Base-by-base conservation (phyloP, 2,329 filamentous ascomycete genomes). In the Botrytis tulipae region DNA sequence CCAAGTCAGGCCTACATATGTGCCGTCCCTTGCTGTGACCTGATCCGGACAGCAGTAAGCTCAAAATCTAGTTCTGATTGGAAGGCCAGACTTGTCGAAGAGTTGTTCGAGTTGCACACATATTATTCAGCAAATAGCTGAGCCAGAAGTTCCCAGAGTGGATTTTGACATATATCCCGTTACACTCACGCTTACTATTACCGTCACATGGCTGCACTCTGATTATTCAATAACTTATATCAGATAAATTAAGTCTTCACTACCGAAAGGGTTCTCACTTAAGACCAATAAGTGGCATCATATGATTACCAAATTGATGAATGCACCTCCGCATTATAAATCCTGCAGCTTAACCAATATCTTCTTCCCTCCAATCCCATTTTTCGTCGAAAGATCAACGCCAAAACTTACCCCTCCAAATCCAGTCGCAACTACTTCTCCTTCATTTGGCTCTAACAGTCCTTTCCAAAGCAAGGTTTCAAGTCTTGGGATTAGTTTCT, bases 261-360 rank as follows among this genome's bases (percentile, higher is more conserved):
- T 42, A 14, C 25, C 16, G 25, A 54, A 57, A 57, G 8, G 35
- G 5, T 22, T 66, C 40, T 46, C 8, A 5, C 7, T 46, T 32
- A 63, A 32, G 40, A 22, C 42, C 3, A 59, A 57, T 32, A 42
- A 40, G 22, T 57, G 5, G n/a, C 18, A 42, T 32, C 14, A 42
- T 25, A 42, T 22, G 16, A 54, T 57, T 57, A 42, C 16, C 10
- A 42, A 10, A 68, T 12, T 57, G 35, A n/a, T 6, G 18, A 32
- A 29, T 51, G 14, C 35, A 4, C 14, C 22, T 22, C 22, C 37
- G 3, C 32, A 37, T 40, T 71, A 71, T 1, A 25, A 29, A 40
- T 67, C 60, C 46, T 72, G 70, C 60, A 72, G 37, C 37, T 72
- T 42, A 20, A 72, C 70, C 61, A 72, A 44, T 32, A 72, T 42